Evolutionary conservation across 495 filamentous ascomycete species (phyloP), one percentile per base, ranked within the genome.

Genomic region (Xylaria longipes): DNA sequence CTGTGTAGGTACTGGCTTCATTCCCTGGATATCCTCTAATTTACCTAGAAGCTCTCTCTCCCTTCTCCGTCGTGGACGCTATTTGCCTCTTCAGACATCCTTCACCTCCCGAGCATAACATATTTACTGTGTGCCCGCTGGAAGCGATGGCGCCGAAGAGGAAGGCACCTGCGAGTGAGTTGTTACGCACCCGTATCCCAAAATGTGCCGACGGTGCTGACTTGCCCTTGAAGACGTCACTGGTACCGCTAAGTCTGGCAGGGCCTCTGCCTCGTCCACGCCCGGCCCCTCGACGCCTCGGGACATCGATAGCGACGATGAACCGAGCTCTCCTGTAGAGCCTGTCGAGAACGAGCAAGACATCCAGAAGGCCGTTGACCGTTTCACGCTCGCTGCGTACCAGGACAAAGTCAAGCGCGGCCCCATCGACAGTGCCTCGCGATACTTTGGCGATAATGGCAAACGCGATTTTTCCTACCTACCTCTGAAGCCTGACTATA

Each of bases 401-500:
- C 78, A 81, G 41, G 80, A 84, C 52, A 79, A 80, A 50, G 73
- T 72, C 58, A 75, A 77, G 35, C 73, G 68, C 27, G 76, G 74
- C 67, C 74, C 77, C 25, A 65, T 73, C 69, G 86, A 87, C 65
- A 82, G 82, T 37, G 84, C 86, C 22, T 83, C 84, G 39, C 79
- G 78, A 63, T 80, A 81, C 71, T 87, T 87, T 45, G 76, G 76
- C 5, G 73, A 71, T 58, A 76, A 74, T 48, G 83, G 81, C 35
- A 83, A 82, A 50, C 82, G 83, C 20, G 95, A 99, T 80, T 94
- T 95, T 75, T 92, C 92, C 7, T 91, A 91, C 70, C 85, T 97
- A 5, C 79, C 85, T 29, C 86, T 99, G 71, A 98, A 97, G 80
- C 89, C 90, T 8, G 95, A 98, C 79, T 94, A 97, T 85, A 88